Base-by-base conservation (phyloP, 371 early-diverging fungal species). In the Fennellomyces sp. region DNA sequence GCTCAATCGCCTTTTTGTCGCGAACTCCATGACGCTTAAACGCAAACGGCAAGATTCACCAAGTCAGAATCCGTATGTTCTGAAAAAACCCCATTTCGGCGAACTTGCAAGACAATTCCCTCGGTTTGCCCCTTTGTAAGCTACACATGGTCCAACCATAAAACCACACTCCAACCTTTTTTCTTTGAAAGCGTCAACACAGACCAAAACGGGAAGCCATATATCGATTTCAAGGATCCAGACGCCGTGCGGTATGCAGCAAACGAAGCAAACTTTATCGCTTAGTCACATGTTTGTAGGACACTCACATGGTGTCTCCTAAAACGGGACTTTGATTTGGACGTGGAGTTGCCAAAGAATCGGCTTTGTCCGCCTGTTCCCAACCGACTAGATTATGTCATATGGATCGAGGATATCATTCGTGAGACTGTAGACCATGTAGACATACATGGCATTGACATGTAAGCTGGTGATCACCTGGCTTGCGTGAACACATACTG, bases 351-450 rank as follows among this genome's bases (percentile, higher is more conserved):
- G 19, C 90, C 90, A 1, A 31, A 82, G 3, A 85, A 89, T 57
- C 69, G 82, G 12, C 72, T 91, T 23, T 81, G 85, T 65, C 91
- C 91, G 30, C 71, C 88, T 36, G 77, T 89, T 29, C 83, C 85
- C 11, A 81, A 83, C 52, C 68, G 89, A 45, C 69, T 91, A 33
- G 87, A 87, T 56, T 91, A 89, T 55, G 79, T 90, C 38, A 55
- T 83, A 23, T 85, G 86, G 84, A 67, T 88, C 0, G 78, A 86
- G 57, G 88, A 88, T 64, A 57, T 89, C 36, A n/a, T 88, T 4
- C 41, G 66, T 2, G 80, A 77, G 54, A 70, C 68, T 0, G 7
- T 59, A 3, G 36, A 61, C 1, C 42, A 55, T 1, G 26, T 36
- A 3, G 39, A 61, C 5, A 33, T 52, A 36, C 58, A 60, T 30